Evolutionary conservation across 2,329 filamentous ascomycete genomes (phyloP).

Genomic region (Diplodia seriata): DNA sequence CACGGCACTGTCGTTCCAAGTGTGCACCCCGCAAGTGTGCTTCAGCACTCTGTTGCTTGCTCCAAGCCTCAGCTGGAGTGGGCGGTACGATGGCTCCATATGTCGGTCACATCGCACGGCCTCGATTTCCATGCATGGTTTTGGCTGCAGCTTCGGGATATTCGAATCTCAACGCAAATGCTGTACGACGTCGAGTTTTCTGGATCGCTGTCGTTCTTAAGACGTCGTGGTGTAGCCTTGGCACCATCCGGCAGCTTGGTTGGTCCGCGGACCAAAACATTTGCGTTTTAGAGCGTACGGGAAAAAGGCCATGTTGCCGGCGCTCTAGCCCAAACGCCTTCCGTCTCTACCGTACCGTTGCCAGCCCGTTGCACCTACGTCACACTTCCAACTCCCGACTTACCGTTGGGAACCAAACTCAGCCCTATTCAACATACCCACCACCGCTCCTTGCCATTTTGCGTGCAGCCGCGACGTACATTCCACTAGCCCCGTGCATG

Average conservation of each 20-base stretch:
- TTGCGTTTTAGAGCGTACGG: slow-evolving; percentile 18
- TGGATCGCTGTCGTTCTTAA: neutral
- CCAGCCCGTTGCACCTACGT: slow-evolving; percentile 10
- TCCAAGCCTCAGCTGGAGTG: neutral
- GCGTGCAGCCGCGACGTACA: slow-evolving; percentile 1
- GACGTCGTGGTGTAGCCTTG: neutral
- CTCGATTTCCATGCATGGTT: neutral
- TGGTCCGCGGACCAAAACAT: slow-evolving; percentile 16
- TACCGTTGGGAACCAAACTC: neutral
- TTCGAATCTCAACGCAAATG: slow-evolving; percentile 4
- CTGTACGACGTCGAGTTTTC: neutral
- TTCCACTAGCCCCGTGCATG: neutral
- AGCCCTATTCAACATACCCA: slow-evolving; percentile 7
- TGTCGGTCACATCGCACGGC: neutral
- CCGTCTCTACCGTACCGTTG: slow-evolving; percentile 6
- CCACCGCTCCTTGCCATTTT: neutral
- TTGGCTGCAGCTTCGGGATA: slow-evolving; percentile 1
- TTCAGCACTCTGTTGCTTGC: neutral
- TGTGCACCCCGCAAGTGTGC: neutral
- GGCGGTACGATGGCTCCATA: neutral
- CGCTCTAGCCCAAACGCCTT: slow-evolving; percentile 26
- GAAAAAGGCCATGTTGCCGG: slow-evolving; percentile 8
- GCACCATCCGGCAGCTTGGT: neutral
- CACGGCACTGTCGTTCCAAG: neutral
- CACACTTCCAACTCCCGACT: slow-evolving; percentile 5